Evolutionary conservation across 2,329 filamentous ascomycete species (phyloP).

Genomic region (Penicillium sp.): DNA sequence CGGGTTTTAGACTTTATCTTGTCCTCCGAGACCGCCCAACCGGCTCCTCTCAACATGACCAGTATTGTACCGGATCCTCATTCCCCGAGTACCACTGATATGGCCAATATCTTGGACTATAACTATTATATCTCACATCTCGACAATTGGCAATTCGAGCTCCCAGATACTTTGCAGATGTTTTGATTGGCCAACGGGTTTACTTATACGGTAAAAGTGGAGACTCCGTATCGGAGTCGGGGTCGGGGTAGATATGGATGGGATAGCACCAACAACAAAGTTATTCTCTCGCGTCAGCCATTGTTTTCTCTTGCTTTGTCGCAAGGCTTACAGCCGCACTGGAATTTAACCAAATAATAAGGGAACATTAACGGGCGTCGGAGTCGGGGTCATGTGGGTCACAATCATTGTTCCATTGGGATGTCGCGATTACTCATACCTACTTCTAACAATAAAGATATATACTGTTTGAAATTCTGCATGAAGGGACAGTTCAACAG

Average conservation of each 20-base stretch:
- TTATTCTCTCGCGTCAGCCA: too few relatives aligned
- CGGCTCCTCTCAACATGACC: not conserved
- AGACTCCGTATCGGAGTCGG: not conserved
- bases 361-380: too few relatives aligned
- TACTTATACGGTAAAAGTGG: not conserved
- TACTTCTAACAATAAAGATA: too few relatives aligned
- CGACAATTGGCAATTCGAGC: constrained; percentile 5
- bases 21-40: not conserved
- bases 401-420: too few relatives aligned
- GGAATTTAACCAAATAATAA: too few relatives aligned
- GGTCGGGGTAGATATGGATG: not conserved
- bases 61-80: not conserved
- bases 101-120: not conserved
- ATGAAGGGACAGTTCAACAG: too few relatives aligned
- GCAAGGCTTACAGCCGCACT: too few relatives aligned
- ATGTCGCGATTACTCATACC: too few relatives aligned
- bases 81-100: not conserved
- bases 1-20: constrained; percentile 12
- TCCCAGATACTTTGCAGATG: not conserved
- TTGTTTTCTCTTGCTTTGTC: too few relatives aligned
- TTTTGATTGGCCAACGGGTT: not conserved
- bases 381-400: too few relatives aligned
- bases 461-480: too few relatives aligned
- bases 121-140: constrained; percentile 4
- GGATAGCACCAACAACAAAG: too few relatives aligned